phyloP scores from a whole-genome alignment of 768 basidiomycete species.

The Cystofilobasidium ferigula region DNA sequence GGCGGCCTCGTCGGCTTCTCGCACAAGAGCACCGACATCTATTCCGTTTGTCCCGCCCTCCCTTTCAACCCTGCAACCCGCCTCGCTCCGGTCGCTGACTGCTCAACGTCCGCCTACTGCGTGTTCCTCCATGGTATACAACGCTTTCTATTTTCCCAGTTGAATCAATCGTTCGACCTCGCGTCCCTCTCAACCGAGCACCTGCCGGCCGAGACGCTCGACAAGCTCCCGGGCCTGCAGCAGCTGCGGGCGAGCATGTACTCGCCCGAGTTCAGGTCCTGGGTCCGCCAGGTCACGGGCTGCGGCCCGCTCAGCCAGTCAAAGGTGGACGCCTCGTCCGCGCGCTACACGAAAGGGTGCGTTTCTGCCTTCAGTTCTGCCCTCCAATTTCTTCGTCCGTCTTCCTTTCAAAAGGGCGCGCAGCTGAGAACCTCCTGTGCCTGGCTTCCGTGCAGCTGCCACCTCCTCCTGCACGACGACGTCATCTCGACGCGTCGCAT shows the following conservation, averaged over 20 bases:
- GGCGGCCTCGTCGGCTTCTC: slow-evolving; percentile 36
- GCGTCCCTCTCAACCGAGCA: slow-evolving; percentile 68
- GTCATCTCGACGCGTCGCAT: slow-evolving; percentile 88
- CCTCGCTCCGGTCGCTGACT: too few relatives aligned
- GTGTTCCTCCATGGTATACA: too few relatives aligned
- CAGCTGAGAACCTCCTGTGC: not conserved
- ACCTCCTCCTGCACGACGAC: slow-evolving; percentile 96
- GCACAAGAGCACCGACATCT: slow-evolving; percentile 94
- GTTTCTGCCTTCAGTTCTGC: slow-evolving; percentile 34
- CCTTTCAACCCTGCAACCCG: too few relatives aligned
- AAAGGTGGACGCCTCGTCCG: slow-evolving; percentile 92
- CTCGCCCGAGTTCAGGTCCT: slow-evolving; percentile 65
- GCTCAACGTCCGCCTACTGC: too few relatives aligned
- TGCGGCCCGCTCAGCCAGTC: slow-evolving; percentile 82
- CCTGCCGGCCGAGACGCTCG: slow-evolving; percentile 63
- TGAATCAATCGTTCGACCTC: slow-evolving; percentile 93
- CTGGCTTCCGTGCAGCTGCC: slow-evolving; percentile 30
- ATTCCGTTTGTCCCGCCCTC: slow-evolving; percentile 53
- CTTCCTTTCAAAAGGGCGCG: too few relatives aligned
- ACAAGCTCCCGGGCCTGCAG: slow-evolving; percentile 67
- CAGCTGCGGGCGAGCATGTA: slow-evolving; percentile 83
- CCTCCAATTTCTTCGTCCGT: not conserved
- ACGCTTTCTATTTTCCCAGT: slow-evolving; percentile 45
- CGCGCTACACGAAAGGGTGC: slow-evolving; percentile 78
- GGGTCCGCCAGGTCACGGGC: slow-evolving; percentile 75